Evolutionary conservation across 768 basidiomycete genomes (phyloP), one percentile per base, ranked within the genome.

Genomic region (Calocera viscosa): DNA sequence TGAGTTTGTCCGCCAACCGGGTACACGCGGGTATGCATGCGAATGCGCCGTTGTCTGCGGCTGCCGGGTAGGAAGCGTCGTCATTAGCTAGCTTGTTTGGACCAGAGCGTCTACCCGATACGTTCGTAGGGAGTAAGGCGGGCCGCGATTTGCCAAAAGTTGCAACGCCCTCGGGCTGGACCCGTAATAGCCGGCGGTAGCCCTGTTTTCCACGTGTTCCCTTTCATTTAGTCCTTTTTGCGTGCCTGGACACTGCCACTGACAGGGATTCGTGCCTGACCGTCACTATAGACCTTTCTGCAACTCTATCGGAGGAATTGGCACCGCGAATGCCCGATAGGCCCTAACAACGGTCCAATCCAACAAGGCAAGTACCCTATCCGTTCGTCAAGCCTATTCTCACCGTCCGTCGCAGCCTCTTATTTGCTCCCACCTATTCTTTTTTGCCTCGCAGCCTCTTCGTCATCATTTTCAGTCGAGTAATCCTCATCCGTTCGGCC

Each of bases 181-280:
- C 43, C 43, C 43, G 43, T 47, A 19, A 47, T 47, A 47, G 43
- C 43, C 43, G 43, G 43, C 43, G 43, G 43, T 8, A 47, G 43
- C 24, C 43, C 43, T 47, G 16, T 47, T 47, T 19, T 47, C 43
- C 43, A 47, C 43, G 43, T 47, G 43, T 47, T 24, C 24, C 43
- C 43, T 19, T 47, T 47, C 43, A 47, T 47, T 47, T 47, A 24
- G 24, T 19, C 16, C 43, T 19, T 19, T 47, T 7, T 47, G 8
- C 43, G 43, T 47, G 43, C 43, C 43, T 47, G 43, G 43, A 19
- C 43, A 47, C 43, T 47, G 43, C 43, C 43, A 47, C 43, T 47
- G 5, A 38, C 35, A 47, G 43, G 43, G 43, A 47, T 19, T 24
- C 43, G 43, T 47, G 43, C 43, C 43, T 47, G 43, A 19, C 43